Percentiles rank a stretch among this genome's conserved stretches.
These are phyloP conservation scores for Sordariomycetes sp. DNA, from an alignment of 2,329 filamentous ascomycete genomes.

Conservation along the genomic window DNA sequence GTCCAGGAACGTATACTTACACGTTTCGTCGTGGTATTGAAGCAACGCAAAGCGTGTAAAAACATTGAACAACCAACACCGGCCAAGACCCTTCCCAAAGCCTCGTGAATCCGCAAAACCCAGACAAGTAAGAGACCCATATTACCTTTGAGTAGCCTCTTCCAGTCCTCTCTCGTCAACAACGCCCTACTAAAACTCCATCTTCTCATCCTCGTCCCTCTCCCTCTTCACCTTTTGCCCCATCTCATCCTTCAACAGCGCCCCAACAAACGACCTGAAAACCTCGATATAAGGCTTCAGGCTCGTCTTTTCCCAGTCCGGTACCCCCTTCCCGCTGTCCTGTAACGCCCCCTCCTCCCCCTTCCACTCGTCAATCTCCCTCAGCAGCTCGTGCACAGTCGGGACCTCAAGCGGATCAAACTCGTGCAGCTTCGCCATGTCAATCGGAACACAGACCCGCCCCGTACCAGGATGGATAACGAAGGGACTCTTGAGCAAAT, in stretches of 20 bases:
- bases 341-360: conserved; percentile 21
- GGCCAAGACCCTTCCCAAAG: background rate
- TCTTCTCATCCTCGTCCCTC: conserved; percentile 30
- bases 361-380: conserved; percentile 77
- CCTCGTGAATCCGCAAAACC: no score
- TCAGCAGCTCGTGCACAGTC: conserved; percentile 68
- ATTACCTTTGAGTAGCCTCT: background rate
- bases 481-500: conserved; percentile 94
- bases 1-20: background rate
- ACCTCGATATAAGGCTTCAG: conserved; percentile 85
- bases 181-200: conserved; percentile 33
- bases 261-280: conserved; percentile 70
- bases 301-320: conserved; percentile 96
- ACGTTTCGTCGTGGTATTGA: background rate
- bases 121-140: background rate
- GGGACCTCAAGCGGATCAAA: conserved; percentile 88
- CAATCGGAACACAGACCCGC: conserved; percentile 89
- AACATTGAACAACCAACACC: background rate
- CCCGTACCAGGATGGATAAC: conserved; percentile 93
- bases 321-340: conserved; percentile 28
- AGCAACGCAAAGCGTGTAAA: background rate
- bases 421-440: conserved; percentile 55
- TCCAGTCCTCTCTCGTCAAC: background rate
- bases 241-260: conserved; percentile 61
- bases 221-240: conserved; percentile 42